phyloP scores from a whole-genome alignment of 257 asterid species.

The Nicotiana tabacum region DNA sequence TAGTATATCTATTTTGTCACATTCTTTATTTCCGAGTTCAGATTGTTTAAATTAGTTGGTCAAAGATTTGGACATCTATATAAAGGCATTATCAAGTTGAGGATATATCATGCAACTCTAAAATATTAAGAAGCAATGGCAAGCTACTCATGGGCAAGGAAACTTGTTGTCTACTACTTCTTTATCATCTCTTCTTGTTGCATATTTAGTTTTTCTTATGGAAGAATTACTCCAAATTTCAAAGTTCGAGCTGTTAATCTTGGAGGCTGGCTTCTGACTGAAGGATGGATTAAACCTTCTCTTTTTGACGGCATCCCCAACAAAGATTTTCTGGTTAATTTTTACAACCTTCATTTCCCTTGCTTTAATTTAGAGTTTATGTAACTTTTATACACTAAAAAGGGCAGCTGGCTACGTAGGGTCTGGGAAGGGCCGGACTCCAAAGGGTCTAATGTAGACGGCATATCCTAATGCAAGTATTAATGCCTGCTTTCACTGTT shows the following conservation, averaged over 20 bases:
- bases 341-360: neutral
- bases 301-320: slow-evolving; percentile 55
- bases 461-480: too few species aligned
- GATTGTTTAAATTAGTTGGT: neutral
- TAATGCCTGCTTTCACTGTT: too few species aligned
- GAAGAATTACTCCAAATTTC: slow-evolving; percentile 19
- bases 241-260: slow-evolving; percentile 59
- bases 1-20: neutral
- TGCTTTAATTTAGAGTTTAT: neutral
- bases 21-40: neutral
- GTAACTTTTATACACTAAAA: neutral
- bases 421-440: too few species aligned
- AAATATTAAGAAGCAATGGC: neutral
- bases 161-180: slow-evolving; percentile 14
- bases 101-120: neutral
- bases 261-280: slow-evolving; percentile 68
- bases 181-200: slow-evolving; percentile 13
- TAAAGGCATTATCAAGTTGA: neutral
- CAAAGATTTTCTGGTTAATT: slow-evolving; percentile 40
- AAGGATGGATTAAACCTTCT: slow-evolving; percentile 70
- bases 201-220: slow-evolving; percentile 17
- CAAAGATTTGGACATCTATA: neutral
- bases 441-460: too few species aligned
- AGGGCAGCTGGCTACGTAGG: too few species aligned
- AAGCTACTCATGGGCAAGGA: slow-evolving; percentile 4